phyloP scores from a whole-genome alignment of 768 basidiomycete species.

The Boletales sp. region DNA sequence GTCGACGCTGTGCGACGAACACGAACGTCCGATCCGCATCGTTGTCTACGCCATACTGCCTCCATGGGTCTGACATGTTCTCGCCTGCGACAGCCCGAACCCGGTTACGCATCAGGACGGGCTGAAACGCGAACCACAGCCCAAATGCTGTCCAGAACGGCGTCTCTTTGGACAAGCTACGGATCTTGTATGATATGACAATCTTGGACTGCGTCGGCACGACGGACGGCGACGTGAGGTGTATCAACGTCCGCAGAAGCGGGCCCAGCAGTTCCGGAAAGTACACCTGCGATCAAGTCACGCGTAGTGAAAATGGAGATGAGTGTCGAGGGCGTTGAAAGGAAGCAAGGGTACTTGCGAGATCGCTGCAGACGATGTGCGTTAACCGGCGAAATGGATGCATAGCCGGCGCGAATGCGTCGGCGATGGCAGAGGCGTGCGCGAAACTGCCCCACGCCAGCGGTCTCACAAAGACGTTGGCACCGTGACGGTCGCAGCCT shows the following conservation, averaged over 20 bases:
- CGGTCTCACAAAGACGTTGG: too few relatives aligned
- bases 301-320: too few relatives aligned
- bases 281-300: constrained; percentile 55
- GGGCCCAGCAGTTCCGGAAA: constrained; percentile 80
- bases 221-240: constrained; percentile 50
- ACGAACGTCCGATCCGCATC: constrained; percentile 46
- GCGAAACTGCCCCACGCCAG: constrained; percentile 44
- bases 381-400: constrained; percentile 33
- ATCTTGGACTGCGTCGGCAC: constrained; percentile 30
- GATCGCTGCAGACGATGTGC: constrained; percentile 80
- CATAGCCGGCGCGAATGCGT: constrained; percentile 29
- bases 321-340: background rate
- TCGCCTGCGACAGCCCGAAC: background rate
- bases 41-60: constrained; percentile 41
- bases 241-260: constrained; percentile 69
- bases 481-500: too few relatives aligned
- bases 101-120: constrained; percentile 39
- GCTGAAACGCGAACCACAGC: constrained; percentile 66
- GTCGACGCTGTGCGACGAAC: constrained; percentile 56
- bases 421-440: constrained; percentile 40
- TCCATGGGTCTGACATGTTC: constrained; percentile 27
- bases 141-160: constrained; percentile 82
- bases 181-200: constrained; percentile 73
- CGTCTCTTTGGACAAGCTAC: constrained; percentile 68
- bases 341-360: constrained; percentile 46